These are phyloP conservation scores for Stylonectria norvegica DNA, from an alignment of 2,329 filamentous ascomycete genomes.

Conservation along the genomic window DNA sequence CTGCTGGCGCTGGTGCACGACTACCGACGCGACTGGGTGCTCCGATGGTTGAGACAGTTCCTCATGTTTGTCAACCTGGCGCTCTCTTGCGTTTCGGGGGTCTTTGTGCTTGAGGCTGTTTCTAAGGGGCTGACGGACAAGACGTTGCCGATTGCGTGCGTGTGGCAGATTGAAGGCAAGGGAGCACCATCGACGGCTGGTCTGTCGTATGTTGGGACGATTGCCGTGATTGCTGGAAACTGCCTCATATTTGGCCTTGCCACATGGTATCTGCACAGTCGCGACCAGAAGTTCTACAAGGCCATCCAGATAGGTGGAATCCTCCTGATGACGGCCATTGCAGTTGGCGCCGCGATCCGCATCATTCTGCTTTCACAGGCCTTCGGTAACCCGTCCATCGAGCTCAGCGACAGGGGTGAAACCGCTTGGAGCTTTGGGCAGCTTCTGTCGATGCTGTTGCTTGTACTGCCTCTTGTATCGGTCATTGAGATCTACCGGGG, in stretches of 20 bases:
- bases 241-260: slow-evolving; percentile 55
- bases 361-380: slow-evolving; percentile 58
- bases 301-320: slow-evolving; percentile 51
- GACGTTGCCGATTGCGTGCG: slow-evolving; percentile 59
- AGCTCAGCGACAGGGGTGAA: slow-evolving; percentile 24
- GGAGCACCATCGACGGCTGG: slow-evolving; percentile 37
- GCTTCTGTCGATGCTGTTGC: slow-evolving; percentile 55
- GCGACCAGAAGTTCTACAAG: slow-evolving; percentile 52
- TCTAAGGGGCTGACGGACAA: slow-evolving; percentile 47
- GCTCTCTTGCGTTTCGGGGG: slow-evolving; percentile 53
- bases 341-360: slow-evolving; percentile 55
- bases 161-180: slow-evolving; percentile 47
- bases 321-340: slow-evolving; percentile 53
- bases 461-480: slow-evolving; percentile 58
- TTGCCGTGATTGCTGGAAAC: slow-evolving; percentile 58
- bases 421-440: slow-evolving; percentile 50
- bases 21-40: slow-evolving; percentile 63
- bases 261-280: slow-evolving; percentile 63
- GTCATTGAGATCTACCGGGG: slow-evolving; percentile 57
- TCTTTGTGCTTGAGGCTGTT: slow-evolving; percentile 56
- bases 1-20: slow-evolving; percentile 63
- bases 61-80: slow-evolving; percentile 64
- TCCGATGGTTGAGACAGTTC: slow-evolving; percentile 62
- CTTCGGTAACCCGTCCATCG: slow-evolving; percentile 38
- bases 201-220: slow-evolving; percentile 56